A percentile compares a stretch with the other conserved stretches of the same genome.
These are phyloP conservation scores for Termitomyces sp. DNA, from an alignment of 768 basidiomycete species.

Conservation along the genomic window DNA sequence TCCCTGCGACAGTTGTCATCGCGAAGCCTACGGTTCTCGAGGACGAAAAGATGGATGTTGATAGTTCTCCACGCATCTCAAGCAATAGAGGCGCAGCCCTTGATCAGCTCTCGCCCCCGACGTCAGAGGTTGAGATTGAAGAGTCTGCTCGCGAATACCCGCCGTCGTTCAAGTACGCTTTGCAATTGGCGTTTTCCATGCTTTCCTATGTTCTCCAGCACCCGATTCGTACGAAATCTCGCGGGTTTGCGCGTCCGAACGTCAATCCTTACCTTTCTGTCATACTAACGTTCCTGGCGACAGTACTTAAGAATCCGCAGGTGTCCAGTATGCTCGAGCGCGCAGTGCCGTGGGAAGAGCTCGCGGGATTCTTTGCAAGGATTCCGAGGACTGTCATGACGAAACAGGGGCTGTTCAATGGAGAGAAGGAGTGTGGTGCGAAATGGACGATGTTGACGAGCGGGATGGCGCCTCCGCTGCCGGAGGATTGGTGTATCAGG, in stretches of 20 bases:
- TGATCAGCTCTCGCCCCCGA: constrained; percentile 26
- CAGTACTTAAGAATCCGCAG: constrained; percentile 60
- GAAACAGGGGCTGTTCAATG: constrained; percentile 28
- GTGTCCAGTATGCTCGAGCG: constrained; percentile 67
- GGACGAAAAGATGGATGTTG: constrained; percentile 63
- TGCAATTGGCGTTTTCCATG: constrained; percentile 77
- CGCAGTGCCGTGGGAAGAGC: constrained; percentile 78
- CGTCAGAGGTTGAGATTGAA: constrained; percentile 27
- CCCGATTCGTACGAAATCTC: constrained; percentile 58
- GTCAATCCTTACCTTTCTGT: constrained; percentile 87
- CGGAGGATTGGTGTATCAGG: constrained; percentile 94
- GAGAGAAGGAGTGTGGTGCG: constrained; percentile 28
- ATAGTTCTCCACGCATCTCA: constrained; percentile 28
- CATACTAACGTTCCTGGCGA: constrained; percentile 85
- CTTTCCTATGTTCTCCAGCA: constrained; percentile 67
- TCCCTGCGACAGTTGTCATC: constrained; percentile 21
- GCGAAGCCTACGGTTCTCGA: constrained; percentile 29
- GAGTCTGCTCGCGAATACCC: constrained; percentile 42
- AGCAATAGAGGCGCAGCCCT: background rate
- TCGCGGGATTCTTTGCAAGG: constrained; percentile 59
- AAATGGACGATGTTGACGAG: constrained; percentile 67
- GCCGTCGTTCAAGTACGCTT: constrained; percentile 64
- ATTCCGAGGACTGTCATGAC: constrained; percentile 53
- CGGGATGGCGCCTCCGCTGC: constrained; percentile 65
- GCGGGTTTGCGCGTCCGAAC: constrained; percentile 41